Percentiles rank a stretch among this genome's conserved stretches.
Evolutionary conservation across 257 asterid species (phyloP).

Genomic region (Scutellaria baicalensis): DNA sequence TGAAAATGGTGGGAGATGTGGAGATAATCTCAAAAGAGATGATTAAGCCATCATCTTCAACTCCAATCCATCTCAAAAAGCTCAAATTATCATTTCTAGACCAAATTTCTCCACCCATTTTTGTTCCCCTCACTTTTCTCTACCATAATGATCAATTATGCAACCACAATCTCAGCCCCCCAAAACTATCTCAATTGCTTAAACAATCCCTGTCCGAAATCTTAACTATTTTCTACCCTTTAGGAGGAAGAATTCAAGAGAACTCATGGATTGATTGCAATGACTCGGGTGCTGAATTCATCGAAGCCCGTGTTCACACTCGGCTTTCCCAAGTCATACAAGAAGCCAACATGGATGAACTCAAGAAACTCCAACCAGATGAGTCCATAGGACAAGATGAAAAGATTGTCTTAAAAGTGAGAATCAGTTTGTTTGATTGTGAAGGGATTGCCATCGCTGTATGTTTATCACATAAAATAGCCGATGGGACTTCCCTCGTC

Average conservation of each 20-base stretch:
- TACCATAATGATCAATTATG: background rate
- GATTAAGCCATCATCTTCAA: slow-evolving; percentile 17
- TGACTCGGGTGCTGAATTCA: slow-evolving; percentile 3
- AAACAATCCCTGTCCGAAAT: slow-evolving; percentile 6
- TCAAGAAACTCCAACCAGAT: background rate
- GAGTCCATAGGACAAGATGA: background rate
- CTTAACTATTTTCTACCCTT: slow-evolving; percentile 8
- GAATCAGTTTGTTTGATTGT: background rate
- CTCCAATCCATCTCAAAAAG: slow-evolving; percentile 12
- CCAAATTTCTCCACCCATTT: slow-evolving; percentile 8
- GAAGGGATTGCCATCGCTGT: background rate
- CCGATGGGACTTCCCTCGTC: slow-evolving; percentile 1
- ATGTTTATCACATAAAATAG: background rate
- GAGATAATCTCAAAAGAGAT: slow-evolving; percentile 14
- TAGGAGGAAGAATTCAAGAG: background rate
- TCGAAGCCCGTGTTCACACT: slow-evolving; percentile 3
- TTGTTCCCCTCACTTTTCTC: slow-evolving; percentile 6
- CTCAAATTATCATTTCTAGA: slow-evolving; percentile 7
- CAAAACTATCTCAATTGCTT: background rate
- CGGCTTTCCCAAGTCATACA: background rate
- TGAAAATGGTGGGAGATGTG: background rate
- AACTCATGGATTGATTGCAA: background rate
- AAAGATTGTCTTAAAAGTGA: background rate
- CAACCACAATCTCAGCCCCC: background rate
- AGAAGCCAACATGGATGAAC: background rate